phyloP scores from a whole-genome alignment of 2,329 filamentous ascomycete genomes.

The Ophiostoma perfectum region DNA sequence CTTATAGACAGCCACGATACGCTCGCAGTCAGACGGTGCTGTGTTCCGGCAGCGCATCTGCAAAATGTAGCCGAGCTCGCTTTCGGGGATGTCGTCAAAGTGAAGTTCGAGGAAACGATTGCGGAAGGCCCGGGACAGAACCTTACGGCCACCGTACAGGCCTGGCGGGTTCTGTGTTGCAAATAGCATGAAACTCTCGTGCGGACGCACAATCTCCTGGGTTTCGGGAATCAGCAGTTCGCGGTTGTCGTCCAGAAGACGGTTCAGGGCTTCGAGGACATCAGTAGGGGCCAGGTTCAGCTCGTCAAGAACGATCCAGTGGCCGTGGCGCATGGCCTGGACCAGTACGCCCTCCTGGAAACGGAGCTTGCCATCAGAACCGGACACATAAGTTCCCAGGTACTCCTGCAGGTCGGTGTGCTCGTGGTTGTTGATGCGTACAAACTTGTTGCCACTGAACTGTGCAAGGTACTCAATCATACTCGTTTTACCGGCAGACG shows the following conservation, averaged over 20 bases:
- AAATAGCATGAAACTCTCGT: conserved; percentile 95
- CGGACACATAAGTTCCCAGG: conserved; percentile 87
- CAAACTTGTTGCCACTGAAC: conserved; percentile 91
- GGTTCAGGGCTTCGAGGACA: conserved; percentile 91
- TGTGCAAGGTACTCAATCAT: conserved; percentile 99
- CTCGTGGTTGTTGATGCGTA: conserved; percentile 99
- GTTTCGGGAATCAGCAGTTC: conserved; percentile 95
- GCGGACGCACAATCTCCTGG: conserved; percentile 85
- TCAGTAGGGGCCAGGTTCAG: conserved; percentile 95
- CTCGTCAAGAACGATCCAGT: conserved; percentile 98
- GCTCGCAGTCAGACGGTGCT: conserved; percentile 81
- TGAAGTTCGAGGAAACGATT: conserved; percentile 96
- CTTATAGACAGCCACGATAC: conserved; percentile 90
- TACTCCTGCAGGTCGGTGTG: conserved; percentile 98
- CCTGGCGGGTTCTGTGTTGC: conserved; percentile 96
- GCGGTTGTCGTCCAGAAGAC: conserved; percentile 90
- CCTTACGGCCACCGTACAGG: conserved; percentile 89
- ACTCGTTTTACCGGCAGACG: conserved; percentile 95
- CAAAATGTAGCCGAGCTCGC: conserved; percentile 86
- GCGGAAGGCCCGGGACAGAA: conserved; percentile 86
- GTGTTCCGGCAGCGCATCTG: conserved; percentile 80
- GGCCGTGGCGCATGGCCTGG: conserved; percentile 82
- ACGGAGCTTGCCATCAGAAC: conserved; percentile 71
- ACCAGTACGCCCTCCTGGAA: conserved; percentile 95
- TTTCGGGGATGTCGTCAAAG: conserved; percentile 95